Evolutionary conservation across 192 early-diverging fungal species (phyloP), one percentile per base, ranked within the genome.

Genomic region (Coemansia sp.): DNA sequence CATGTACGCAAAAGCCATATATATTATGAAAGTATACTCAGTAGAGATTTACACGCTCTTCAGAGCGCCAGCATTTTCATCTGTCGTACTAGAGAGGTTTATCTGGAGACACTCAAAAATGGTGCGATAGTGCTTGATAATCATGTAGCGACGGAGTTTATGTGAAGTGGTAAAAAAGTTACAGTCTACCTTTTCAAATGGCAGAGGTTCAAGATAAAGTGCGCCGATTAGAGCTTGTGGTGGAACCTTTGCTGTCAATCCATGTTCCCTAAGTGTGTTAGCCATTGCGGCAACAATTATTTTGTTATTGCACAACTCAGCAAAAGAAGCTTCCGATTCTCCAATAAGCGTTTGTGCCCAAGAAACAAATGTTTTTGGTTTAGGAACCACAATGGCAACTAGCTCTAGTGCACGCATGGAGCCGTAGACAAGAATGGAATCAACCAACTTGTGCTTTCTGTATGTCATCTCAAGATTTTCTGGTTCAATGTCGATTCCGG

Each of bases 361-460:
- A 3, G 73, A 46, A 9, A 76, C 48, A 41, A 92, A 82, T 8
- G 57, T 53, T 8, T 83, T 81, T 14, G 73, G 58, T 34, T 91
- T 80, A n/a, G 95, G 95, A 3, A 92, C 87, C n/a, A 94, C 82
- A 25, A 98, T 67, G 40, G 80, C 91, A 14, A 98, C 90, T 22
- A 95, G 62, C 18, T 86, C 83, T 14, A 82, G 71, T 73, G 90
- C 84, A 33, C 90, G 68, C 9, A 84, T 83, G 52, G 94, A 86
- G 24, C 94, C 96, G 76, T 97, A 86, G 9, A 96, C 87, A 71
- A 87, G 96, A 18, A 89, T 64, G 67, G 94, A 90, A 5, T 91
- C 82, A 8, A 97, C 82, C 43, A 96, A 67, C 38, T 67, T 69
- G 61, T 87, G 80, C 68, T 86, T 84, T 17, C 66, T 58, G 66